Evolutionary conservation across 2,329 filamentous ascomycete genomes (phyloP), one percentile per base, ranked within the genome.

Genomic region (Xylariales sp.): DNA sequence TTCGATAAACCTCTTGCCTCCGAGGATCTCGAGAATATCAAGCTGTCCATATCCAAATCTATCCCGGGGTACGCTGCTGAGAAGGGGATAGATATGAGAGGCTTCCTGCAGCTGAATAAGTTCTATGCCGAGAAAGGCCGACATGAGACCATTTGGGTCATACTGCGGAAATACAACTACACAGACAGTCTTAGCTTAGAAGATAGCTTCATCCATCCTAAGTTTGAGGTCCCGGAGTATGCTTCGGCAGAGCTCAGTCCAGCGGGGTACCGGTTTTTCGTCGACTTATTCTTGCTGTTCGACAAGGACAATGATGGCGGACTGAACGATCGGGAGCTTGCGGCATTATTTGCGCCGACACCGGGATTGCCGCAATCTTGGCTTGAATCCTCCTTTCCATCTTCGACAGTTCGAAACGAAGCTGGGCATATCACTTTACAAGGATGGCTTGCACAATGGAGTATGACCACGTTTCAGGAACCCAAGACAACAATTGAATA

Each of bases 401-500:
- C 86, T 1, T 95, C 88, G 18, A 96, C 93, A 0, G 91, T 97
- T 14, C 84, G 88, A 31, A 97, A 96, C 58, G 93, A 98, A 64
- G 88, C 88, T 7, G 93, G 93, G 0, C 81, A 97, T 60, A 90
- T 98, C 47, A 98, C 93, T 1, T 72, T 98, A 4, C 93, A 98
- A 62, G 93, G 93, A 2, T 98, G 93, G 93, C 78, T 98, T 27
- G 93, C 93, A 4, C 93, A 98, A 56, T 98, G 93, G 93, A 96
- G 90, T 60, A 98, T 98, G 93, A 98, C 93, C 1, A 98, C 93
- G 0, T 98, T 97, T 55, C 81, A 94, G 46, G 90, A 94, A 43
- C 91, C 93, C 10, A 94, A 93, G 59, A 96, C 88, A 1, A 97
- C 93, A 1, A 74, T 98, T 4, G 90, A 94, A 53, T 98, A 98